A percentile compares a stretch with the other conserved stretches of the same genome.
These are phyloP conservation scores for Tolypocladium guangdongense DNA, from an alignment of 2,329 filamentous ascomycete species.

Conservation along the genomic window DNA sequence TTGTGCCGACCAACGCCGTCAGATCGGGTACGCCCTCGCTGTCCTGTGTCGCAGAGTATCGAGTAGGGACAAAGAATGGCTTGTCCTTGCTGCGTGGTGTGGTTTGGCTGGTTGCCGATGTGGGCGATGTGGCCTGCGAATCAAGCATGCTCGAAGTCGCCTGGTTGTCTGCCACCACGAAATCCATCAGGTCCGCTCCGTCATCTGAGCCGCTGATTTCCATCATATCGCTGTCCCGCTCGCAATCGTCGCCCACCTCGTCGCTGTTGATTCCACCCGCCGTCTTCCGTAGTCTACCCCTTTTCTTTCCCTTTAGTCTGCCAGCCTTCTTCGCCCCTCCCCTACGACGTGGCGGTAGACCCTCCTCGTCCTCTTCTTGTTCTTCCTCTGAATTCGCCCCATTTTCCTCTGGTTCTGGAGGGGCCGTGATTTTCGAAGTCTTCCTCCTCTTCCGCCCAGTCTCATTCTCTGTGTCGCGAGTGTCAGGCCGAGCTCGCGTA, in stretches of 20 bases:
- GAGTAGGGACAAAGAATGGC: slow-evolving; percentile 27
- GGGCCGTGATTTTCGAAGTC: not conserved
- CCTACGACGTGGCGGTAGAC: not conserved
- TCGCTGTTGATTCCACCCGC: slow-evolving; percentile 29
- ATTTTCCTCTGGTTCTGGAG: not conserved
- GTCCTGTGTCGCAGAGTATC: slow-evolving; percentile 28
- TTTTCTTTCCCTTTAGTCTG: slow-evolving; percentile 10
- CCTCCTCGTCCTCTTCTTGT: slow-evolving; percentile 8
- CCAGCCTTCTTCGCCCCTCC: slow-evolving; percentile 8
- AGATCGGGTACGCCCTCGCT: slow-evolving; percentile 27
- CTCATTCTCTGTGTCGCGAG: not conserved
- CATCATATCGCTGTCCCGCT: slow-evolving; percentile 34
- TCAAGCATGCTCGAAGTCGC: slow-evolving; percentile 24
- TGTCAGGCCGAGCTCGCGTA: not conserved
- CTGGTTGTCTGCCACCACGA: slow-evolving; percentile 43
- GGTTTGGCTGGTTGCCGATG: slow-evolving; percentile 8
- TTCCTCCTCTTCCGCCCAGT: slow-evolving; percentile 9
- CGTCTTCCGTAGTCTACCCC: slow-evolving; percentile 9
- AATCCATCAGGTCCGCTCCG: slow-evolving; percentile 40
- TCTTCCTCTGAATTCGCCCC: slow-evolving; percentile 10
- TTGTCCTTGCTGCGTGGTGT: slow-evolving; percentile 10
- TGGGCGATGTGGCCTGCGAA: slow-evolving; percentile 17
- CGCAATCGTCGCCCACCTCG: slow-evolving; percentile 41
- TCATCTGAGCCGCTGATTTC: slow-evolving; percentile 36
- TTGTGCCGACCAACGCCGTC: slow-evolving; percentile 13